Conservation (phyloP, 192 early-diverging fungal genomes). For the Phycomyces blakesleeanus region DNA sequence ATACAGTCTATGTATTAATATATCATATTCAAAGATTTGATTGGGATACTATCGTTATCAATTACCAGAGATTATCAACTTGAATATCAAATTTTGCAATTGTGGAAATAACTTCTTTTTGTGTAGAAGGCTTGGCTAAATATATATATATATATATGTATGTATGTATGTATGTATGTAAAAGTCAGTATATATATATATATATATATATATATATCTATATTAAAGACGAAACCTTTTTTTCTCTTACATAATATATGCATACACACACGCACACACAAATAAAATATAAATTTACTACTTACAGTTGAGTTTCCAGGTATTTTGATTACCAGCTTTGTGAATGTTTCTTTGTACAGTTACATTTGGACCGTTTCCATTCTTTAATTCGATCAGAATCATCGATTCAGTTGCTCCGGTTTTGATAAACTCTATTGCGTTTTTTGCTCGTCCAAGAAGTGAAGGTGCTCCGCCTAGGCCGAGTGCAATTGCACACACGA, state of each 20-base stretch:
- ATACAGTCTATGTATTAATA: no score
- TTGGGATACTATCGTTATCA: no score
- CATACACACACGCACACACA: no score
- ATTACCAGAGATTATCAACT: slow-evolving; percentile 95
- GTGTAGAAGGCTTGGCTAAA: slow-evolving; percentile 52
- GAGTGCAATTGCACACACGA: slow-evolving; percentile 94
- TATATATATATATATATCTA: no score
- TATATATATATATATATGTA: neutral
- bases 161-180: no score
- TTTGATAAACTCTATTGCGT: slow-evolving; percentile 90
- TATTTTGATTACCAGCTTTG: slow-evolving; percentile 59
- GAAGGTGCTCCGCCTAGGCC: slow-evolving; percentile 80
- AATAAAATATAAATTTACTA: no score
- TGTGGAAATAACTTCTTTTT: slow-evolving; percentile 61
- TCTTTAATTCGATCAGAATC: slow-evolving; percentile 86
- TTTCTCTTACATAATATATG: no score
- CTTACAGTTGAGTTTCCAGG: slow-evolving; percentile 83
- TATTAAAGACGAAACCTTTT: no score
- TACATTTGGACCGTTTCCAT: slow-evolving; percentile 31
- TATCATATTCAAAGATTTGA: no score
- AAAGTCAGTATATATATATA: no score
- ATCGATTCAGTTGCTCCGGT: slow-evolving; percentile 72
- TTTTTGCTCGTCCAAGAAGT: slow-evolving; percentile 80
- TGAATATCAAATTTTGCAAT: slow-evolving; percentile 76
- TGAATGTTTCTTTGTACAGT: slow-evolving; percentile 61